Evolutionary conservation across 2,329 filamentous ascomycete species (phyloP).

Genomic region (Hypoxylon sp.): DNA sequence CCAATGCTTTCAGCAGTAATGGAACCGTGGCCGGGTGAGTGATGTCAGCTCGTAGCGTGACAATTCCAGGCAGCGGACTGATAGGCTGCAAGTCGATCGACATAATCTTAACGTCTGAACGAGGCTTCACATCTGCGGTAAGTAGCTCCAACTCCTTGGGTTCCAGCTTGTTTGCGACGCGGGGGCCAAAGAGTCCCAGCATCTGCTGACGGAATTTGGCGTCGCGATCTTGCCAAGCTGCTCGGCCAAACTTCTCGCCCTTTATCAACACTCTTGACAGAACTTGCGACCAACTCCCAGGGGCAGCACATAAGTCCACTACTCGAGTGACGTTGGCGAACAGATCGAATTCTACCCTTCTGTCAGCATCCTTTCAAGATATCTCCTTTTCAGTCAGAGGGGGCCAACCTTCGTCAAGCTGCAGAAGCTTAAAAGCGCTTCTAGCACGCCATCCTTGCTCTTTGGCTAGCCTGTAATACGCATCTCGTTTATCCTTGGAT

Average conservation of each 20-base stretch:
- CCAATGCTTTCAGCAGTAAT: conserved; percentile 85
- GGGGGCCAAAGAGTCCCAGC: conserved; percentile 63
- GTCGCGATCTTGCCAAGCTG: conserved; percentile 89
- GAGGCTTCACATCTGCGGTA: conserved; percentile 55
- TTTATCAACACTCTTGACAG: conserved; percentile 93
- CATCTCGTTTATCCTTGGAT: conserved; percentile 98
- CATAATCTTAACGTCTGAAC: conserved; percentile 89
- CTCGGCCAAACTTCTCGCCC: conserved; percentile 87
- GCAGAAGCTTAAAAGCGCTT: conserved; percentile 96
- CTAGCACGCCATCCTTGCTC: conserved; percentile 98
- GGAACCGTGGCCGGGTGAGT: conserved; percentile 97
- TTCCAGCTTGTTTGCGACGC: conserved; percentile 44
- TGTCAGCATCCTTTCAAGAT: conserved; percentile 23
- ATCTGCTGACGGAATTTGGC: conserved; percentile 73
- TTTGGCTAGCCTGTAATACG: conserved; percentile 97
- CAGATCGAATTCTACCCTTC: conserved; percentile 82
- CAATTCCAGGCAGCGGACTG: conserved; percentile 91
- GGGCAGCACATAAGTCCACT: conserved; percentile 94
- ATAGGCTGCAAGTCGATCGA: conserved; percentile 97
- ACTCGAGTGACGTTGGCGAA: conserved; percentile 92
- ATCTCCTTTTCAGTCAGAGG: background rate
- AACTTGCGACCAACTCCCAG: conserved; percentile 97
- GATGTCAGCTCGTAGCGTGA: conserved; percentile 92
- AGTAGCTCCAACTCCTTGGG: conserved; percentile 30
- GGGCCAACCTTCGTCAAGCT: conserved; percentile 82